phyloP scores from a whole-genome alignment of 139 green algal genomes.

The Chlorella sp. region DNA sequence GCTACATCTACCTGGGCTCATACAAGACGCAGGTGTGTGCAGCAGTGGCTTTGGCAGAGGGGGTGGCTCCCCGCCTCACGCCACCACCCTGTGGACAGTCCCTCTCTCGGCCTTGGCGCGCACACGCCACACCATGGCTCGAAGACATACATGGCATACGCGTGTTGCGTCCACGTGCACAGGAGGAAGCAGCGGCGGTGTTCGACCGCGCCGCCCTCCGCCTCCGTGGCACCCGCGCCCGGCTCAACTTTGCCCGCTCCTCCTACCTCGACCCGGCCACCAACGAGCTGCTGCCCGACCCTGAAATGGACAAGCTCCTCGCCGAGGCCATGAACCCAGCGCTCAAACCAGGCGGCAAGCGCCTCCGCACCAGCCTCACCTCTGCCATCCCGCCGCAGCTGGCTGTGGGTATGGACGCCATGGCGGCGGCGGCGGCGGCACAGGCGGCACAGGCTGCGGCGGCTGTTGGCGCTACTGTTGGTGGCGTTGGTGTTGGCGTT shows the following conservation, averaged over 20 bases:
- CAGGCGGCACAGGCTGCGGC: too few relatives aligned
- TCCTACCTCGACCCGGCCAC: not conserved
- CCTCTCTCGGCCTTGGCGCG: too few relatives aligned
- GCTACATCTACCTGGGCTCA: not conserved
- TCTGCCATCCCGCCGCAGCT: not conserved
- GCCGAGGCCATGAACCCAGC: not conserved
- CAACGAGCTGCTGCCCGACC: not conserved
- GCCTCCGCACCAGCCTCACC: not conserved
- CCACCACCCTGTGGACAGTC: too few relatives aligned
- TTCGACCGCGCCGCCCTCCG: not conserved
- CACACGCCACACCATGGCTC: too few relatives aligned
- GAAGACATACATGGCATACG: too few relatives aligned
- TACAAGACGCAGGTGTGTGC: not conserved
- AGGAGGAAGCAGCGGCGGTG: not conserved
- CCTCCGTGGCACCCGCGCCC: not conserved
- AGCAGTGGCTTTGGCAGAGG: too few relatives aligned
- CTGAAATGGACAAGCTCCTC: not conserved
- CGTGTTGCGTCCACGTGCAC: too few relatives aligned
- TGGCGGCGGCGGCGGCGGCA: too few relatives aligned
- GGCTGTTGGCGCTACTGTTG: not conserved
- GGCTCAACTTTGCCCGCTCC: not conserved
- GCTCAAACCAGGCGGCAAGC: not conserved
- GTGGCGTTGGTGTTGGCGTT: not conserved
- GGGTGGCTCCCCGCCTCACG: too few relatives aligned
- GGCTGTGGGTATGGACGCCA: too few relatives aligned